These are phyloP conservation scores for Epithemia pelagica DNA, from an alignment of 108 stramenopile genomes.

Conservation along the genomic window DNA sequence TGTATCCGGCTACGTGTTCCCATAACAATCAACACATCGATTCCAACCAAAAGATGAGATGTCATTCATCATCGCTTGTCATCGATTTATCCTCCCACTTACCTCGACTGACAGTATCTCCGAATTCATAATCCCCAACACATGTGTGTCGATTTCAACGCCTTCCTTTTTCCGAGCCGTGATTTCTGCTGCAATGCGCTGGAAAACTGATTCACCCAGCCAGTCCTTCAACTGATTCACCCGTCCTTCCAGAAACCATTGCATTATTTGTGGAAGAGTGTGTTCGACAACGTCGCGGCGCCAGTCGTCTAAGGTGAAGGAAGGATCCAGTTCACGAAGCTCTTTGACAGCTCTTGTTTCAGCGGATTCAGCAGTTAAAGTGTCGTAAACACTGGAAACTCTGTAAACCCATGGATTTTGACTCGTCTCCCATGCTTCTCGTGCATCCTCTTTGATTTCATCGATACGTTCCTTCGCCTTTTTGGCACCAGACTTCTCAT, in stretches of 20 bases:
- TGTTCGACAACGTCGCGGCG: conserved; percentile 80
- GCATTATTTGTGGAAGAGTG: conserved; percentile 86
- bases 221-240: conserved; percentile 81
- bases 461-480: conserved; percentile 61
- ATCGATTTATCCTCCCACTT: conserved; percentile 8
- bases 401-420: conserved; percentile 99
- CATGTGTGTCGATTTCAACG: conserved; percentile 86
- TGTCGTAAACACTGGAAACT: conserved; percentile 90
- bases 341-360: conserved; percentile 86
- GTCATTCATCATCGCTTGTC: not conserved
- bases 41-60: not conserved
- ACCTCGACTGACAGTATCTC: conserved; percentile 89
- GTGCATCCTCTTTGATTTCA: conserved; percentile 77
- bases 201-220: conserved; percentile 86
- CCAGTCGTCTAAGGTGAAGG: conserved; percentile 91
- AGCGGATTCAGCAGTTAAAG: conserved; percentile 92
- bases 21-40: too few relatives aligned
- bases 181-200: conserved; percentile 82
- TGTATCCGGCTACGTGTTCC: conserved; percentile 58
- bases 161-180: conserved; percentile 85
- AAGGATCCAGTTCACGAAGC: conserved; percentile 89
- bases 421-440: conserved; percentile 96
- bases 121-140: conserved; percentile 91
- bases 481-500: conserved; percentile 76
- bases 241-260: conserved; percentile 83